These are phyloP conservation scores for Aspergillus phoenicis DNA, from an alignment of 2,329 filamentous ascomycete species.

Conservation along the genomic window DNA sequence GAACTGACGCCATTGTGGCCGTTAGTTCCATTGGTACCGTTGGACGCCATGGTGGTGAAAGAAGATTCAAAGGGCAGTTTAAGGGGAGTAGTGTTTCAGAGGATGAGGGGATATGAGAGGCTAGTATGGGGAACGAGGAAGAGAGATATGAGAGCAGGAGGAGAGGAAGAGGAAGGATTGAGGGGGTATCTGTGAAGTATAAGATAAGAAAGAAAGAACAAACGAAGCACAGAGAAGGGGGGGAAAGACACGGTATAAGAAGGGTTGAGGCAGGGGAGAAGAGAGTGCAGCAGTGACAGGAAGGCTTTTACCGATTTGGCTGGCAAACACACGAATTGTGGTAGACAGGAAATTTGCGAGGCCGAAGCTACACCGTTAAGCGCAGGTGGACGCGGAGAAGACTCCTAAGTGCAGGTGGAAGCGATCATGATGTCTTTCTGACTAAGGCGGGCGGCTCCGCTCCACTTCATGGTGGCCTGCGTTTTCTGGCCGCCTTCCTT, in stretches of 20 bases:
- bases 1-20: slow-evolving; percentile 44
- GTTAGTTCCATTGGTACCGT: slow-evolving; percentile 14
- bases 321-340: slow-evolving; percentile 4
- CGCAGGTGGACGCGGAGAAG: slow-evolving; percentile 9
- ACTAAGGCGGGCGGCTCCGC: slow-evolving; percentile 3
- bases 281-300: neutral
- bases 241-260: slow-evolving; percentile 7
- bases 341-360: neutral
- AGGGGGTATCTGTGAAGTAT: slow-evolving; percentile 4
- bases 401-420: slow-evolving; percentile 38
- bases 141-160: neutral
- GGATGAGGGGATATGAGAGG: neutral
- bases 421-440: slow-evolving; percentile 16
- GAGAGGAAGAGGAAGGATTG: neutral
- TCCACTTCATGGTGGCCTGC: neutral
- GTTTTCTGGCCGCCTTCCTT: neutral
- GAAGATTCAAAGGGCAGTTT: slow-evolving; percentile 7
- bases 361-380: slow-evolving; percentile 5
- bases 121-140: neutral
- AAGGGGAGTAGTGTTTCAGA: neutral
- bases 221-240: neutral
- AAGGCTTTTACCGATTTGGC: neutral
- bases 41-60: slow-evolving; percentile 28
- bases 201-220: neutral
- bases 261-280: slow-evolving; percentile 19